phyloP scores from a whole-genome alignment of 306 rosid species.

The Citrullus amarus region DNA sequence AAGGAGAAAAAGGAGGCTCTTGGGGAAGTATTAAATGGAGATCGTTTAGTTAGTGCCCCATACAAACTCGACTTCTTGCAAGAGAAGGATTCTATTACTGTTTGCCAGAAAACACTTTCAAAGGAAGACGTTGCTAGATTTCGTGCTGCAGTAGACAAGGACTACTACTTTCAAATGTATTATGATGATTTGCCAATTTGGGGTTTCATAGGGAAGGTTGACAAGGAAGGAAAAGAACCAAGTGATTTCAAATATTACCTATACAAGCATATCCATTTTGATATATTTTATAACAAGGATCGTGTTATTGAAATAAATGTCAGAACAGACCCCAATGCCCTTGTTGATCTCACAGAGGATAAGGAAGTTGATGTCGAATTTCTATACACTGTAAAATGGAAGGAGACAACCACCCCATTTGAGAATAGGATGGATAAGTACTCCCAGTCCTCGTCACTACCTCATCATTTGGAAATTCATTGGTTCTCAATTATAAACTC shows the following conservation, averaged over 20 bases:
- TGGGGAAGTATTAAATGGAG: conserved; percentile 87
- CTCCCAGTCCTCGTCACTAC: conserved; percentile 50
- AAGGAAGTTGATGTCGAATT: conserved; percentile 49
- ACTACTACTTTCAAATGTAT: conserved; percentile 83
- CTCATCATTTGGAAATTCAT: conserved; percentile 83
- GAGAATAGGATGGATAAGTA: conserved; percentile 86
- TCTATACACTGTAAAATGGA: conserved; percentile 65
- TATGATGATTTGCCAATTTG: conserved; percentile 86
- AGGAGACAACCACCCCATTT: conserved; percentile 55
- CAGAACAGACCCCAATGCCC: conserved; percentile 42
- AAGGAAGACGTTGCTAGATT: conserved; percentile 53
- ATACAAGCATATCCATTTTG: conserved; percentile 71
- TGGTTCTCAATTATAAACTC: conserved; percentile 91
- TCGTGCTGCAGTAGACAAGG: conserved; percentile 53
- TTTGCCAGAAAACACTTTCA: conserved; percentile 36
- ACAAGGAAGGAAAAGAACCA: conserved; percentile 59
- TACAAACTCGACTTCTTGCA: conserved; percentile 54
- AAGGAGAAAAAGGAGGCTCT: conserved; percentile 84
- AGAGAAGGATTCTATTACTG: conserved; percentile 40
- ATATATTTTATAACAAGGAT: conserved; percentile 54
- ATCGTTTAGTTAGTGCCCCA: conserved; percentile 71
- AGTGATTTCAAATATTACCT: conserved; percentile 61
- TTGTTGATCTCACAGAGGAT: conserved; percentile 64
- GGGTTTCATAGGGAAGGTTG: conserved; percentile 78
- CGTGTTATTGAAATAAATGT: conserved; percentile 67